Base-by-base conservation (phyloP, 2,329 filamentous ascomycete genomes). In the Aspergillus sclerotialis region DNA sequence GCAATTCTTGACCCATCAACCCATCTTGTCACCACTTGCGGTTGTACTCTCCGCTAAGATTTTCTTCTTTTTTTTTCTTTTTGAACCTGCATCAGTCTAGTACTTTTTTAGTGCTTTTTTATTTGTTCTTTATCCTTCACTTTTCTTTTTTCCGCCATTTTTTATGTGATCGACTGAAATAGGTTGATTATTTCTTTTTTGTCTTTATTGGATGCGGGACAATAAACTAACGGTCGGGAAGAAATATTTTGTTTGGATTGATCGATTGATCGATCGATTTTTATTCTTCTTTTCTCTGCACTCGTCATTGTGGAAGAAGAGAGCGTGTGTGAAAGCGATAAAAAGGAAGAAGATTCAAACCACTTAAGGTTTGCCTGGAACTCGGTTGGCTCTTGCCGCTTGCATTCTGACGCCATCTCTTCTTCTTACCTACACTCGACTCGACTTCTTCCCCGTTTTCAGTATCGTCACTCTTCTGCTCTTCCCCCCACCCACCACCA, bases 381-480 rank as follows among this genome's bases (percentile, higher is more conserved):
- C 52, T 48, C 50, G 45, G 49, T 40, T 52, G 48, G 45, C 40
- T 49, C 45, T 52, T 55, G 51, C 53, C 53, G 53, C 52, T 55
- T 57, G 55, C 50, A 47, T 51, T 52, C 52, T 58, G 52, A 55
- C 55, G 52, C 53, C 55, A 58, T 53, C 18, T 32, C 19, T 36
- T 36, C 19, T 28, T 18, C 18, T 36, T 17, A 23, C 34, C 33
- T n/a, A n/a, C n/a, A n/a, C n/a, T n/a, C n/a, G n/a, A n/a, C n/a
- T n/a, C n/a, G n/a, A n/a, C n/a, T n/a, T 32, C 30, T 36, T 31
- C 38, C 39, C 52, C 52, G 52, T 52, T 55, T 55, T 53, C 52
- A 46, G 52, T 42, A 36, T 45, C 39, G 33, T 35, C 30, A n/a
- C n/a, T n/a, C n/a, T n/a, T n/a, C n/a, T n/a, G n/a, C n/a, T n/a